Conservation (phyloP, 192 early-diverging fungal species). For the Coemansia sp. region DNA sequence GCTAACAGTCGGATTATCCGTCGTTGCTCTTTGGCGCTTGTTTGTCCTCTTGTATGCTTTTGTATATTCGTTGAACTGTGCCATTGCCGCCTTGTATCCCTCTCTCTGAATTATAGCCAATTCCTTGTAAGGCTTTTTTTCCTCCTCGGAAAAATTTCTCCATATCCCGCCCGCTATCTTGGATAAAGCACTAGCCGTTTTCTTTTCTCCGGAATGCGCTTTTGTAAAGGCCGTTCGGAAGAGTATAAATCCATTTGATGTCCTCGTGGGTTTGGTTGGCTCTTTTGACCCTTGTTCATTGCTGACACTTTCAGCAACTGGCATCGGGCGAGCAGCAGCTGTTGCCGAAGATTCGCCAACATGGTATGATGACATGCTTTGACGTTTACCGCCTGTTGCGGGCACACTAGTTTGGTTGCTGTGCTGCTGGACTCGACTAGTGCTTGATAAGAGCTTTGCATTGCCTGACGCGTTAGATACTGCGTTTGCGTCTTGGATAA, state of each 20-base stretch:
- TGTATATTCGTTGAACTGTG: constrained; percentile 51
- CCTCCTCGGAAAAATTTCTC: not conserved
- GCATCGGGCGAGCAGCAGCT: not conserved
- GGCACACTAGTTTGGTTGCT: no score
- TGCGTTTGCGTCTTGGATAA: no score
- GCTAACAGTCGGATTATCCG: constrained; percentile 3
- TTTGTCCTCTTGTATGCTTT: constrained; percentile 64
- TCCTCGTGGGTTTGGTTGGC: not conserved
- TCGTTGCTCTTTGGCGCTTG: constrained; percentile 58
- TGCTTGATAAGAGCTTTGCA: no score
- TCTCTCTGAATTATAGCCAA: not conserved
- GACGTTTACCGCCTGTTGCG: no score
- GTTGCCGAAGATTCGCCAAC: not conserved
- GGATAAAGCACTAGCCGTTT: not conserved
- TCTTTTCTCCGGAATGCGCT: not conserved
- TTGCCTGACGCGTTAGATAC: no score
- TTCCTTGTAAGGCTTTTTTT: not conserved
- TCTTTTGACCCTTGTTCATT: not conserved
- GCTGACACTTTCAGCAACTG: not conserved
- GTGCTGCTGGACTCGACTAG: no score
- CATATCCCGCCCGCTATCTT: not conserved
- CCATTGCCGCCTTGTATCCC: not conserved
- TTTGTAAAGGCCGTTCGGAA: not conserved
- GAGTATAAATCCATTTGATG: not conserved
- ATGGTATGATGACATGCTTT: not conserved